phyloP scores from a whole-genome alignment of 106 monocot species.

The Acorus calamus region DNA sequence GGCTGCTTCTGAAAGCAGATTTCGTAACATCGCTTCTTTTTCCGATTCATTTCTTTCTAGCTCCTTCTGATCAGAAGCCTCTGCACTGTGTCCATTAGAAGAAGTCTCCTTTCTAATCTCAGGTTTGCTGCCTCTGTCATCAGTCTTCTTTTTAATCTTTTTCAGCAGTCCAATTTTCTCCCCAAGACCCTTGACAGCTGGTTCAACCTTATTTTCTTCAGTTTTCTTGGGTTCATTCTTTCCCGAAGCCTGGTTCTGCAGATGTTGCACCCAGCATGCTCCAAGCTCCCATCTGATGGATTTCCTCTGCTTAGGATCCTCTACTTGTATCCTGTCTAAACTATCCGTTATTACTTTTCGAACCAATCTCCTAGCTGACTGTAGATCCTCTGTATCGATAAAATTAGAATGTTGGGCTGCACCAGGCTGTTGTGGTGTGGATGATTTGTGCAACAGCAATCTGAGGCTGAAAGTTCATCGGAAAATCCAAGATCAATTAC shows the following conservation, averaged over 20 bases:
- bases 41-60: constrained; percentile 7
- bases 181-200: constrained; percentile 77
- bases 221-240: constrained; percentile 53
- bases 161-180: constrained; percentile 77
- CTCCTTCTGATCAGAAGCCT: constrained; percentile 18
- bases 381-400: constrained; percentile 32
- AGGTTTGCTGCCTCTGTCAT: constrained; percentile 32
- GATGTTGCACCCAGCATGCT: constrained; percentile 91
- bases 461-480: constrained; percentile 56
- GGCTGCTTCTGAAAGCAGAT: constrained; percentile 61
- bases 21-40: constrained; percentile 44
- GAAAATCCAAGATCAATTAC: constrained; percentile 4
- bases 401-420: constrained; percentile 13
- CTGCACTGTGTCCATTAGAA: constrained; percentile 7
- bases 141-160: constrained; percentile 77
- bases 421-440: constrained; percentile 17
- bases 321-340: constrained; percentile 42
- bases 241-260: constrained; percentile 53
- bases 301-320: constrained; percentile 24
- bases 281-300: constrained; percentile 90
- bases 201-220: constrained; percentile 52
- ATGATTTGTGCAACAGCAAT: constrained; percentile 50
- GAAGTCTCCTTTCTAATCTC: constrained; percentile 27
- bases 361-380: constrained; percentile 18
- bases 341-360: constrained; percentile 43